Conservation (phyloP, 78 protist species). For the Planoprotostelium fungivorum region DNA sequence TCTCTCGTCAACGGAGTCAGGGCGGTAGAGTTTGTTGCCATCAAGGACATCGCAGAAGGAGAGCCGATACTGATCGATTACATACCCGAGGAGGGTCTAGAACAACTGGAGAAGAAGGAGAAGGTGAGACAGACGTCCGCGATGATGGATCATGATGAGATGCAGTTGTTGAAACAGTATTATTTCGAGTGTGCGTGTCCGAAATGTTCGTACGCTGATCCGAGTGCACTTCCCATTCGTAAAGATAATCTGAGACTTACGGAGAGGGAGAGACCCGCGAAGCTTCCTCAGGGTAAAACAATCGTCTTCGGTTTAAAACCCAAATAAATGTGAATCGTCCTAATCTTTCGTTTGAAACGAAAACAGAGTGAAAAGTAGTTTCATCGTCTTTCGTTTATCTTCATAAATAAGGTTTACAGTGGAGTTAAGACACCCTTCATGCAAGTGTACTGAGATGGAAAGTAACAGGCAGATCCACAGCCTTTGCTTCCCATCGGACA, state of each 20-base stretch:
- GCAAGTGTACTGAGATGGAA: too few relatives aligned
- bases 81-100: background rate
- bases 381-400: too few relatives aligned
- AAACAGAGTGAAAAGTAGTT: too few relatives aligned
- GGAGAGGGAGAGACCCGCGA: too few relatives aligned
- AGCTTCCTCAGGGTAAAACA: too few relatives aligned
- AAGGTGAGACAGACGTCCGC: background rate
- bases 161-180: background rate
- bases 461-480: too few relatives aligned
- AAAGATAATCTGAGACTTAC: background rate
- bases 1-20: background rate
- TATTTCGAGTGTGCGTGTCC: background rate
- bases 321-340: too few relatives aligned
- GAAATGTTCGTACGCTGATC: background rate
- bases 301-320: too few relatives aligned
- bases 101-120: background rate
- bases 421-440: too few relatives aligned
- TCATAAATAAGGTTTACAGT: too few relatives aligned
- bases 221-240: background rate
- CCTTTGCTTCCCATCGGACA: too few relatives aligned
- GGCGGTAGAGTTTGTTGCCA: background rate
- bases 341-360: too few relatives aligned
- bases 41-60: background rate
- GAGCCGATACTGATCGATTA: background rate
- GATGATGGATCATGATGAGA: background rate